Evolutionary conservation across 441 rosid genomes (phyloP).

Genomic region (Populus hybrid): DNA sequence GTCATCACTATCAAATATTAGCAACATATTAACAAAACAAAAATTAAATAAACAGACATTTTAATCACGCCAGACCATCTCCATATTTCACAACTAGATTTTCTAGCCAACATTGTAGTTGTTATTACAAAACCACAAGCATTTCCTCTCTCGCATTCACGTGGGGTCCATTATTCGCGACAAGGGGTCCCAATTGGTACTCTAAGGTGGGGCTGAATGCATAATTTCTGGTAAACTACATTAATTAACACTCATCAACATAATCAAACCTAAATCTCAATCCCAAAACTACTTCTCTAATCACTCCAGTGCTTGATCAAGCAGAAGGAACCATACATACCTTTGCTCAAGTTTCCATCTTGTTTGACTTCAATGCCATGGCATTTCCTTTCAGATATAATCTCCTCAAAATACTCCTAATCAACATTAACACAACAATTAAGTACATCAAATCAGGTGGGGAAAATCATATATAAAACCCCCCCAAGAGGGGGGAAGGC

Average conservation of each 20-base stretch:
- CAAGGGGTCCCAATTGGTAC: neutral
- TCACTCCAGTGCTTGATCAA: neutral
- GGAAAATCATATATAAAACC: neutral
- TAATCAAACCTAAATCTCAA: neutral
- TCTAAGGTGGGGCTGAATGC: neutral
- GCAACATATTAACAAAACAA: neutral
- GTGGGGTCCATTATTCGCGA: neutral
- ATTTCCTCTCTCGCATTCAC: neutral
- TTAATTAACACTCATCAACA: neutral
- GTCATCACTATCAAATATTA: neutral
- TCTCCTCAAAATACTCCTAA: conserved; percentile 75
- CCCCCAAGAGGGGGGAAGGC: neutral
- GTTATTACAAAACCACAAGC: neutral
- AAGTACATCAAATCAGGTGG: neutral
- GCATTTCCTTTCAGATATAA: conserved; percentile 43
- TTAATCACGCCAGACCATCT: neutral
- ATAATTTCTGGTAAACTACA: too few relatives aligned
- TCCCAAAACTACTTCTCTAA: neutral
- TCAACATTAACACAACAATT: neutral
- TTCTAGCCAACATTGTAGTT: neutral
- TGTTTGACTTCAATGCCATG: conserved; percentile 50
- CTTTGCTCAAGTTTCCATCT: conserved; percentile 51
- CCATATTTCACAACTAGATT: neutral
- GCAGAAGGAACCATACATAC: conserved; percentile 24
- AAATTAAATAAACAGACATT: neutral